Evolutionary conservation across 768 basidiomycete genomes (phyloP), one percentile per base, ranked within the genome.

Genomic region (Mycena galopus): DNA sequence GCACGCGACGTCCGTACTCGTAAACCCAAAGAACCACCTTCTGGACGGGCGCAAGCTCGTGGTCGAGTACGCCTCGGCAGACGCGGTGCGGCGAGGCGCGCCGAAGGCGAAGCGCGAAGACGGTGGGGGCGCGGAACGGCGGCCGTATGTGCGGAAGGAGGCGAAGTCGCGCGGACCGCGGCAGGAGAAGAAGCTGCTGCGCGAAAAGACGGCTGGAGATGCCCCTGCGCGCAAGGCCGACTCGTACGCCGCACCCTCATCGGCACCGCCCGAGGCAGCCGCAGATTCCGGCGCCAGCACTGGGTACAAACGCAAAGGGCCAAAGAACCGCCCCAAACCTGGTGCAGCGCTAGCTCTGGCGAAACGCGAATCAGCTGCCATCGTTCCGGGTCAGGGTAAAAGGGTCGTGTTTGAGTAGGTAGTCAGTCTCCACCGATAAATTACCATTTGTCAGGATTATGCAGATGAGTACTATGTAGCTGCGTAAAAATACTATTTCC

Each of bases 1-100:
- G 69, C 87, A 93, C 69, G 96, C 97, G 14, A 98, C 96, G 0
- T 85, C 89, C 14, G 93, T 91, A 1, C 89, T 99, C 53, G 87
- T 92, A 75, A 95, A 98, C 77, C 88, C 92, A 62, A 90, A 91
- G 78, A 98, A 98, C 80, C 94, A 96, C 81, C 88, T 87, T 53
- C 86, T 97, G 61, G 88, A 95, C 80, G 96, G 96, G 10, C 88
- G 97, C 59, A 90, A 93, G 61, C 89, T 99, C 62, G 91, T 93
- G 5, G 90, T 98, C 33, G 94, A 97, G 82, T 97, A 92, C 74
- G 96, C 96, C n/a, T 92, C 93, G 44, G 87, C 93, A 10, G 95
- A 96, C 17, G 96, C 96, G 9, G 94, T 96, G 39, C 90, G 94
- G 23, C 89, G 96, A 5, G 94, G 96, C n/a, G 92, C 90, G 12